Conservation (phyloP, 805 yeast species). For the Groenewaldozyma salmanticensis region DNA sequence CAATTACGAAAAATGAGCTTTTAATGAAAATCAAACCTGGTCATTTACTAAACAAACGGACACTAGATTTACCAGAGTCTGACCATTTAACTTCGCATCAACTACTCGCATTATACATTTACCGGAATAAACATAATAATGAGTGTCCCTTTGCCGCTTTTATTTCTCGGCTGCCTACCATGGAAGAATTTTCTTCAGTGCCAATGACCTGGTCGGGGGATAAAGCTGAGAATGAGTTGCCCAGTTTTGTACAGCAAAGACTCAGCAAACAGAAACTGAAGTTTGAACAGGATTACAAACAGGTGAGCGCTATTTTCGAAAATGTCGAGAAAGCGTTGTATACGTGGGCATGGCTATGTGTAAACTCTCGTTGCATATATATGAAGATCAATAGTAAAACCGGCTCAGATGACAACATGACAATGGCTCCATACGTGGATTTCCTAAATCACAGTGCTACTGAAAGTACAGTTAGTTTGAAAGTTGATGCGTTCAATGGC, state of each 20-base stretch:
- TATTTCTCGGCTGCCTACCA: slow-evolving; percentile 50
- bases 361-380: slow-evolving; percentile 86
- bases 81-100: slow-evolving; percentile 19
- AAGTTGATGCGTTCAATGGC: slow-evolving; percentile 34
- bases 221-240: slow-evolving; percentile 12
- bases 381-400: slow-evolving; percentile 42
- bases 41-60: slow-evolving; percentile 40
- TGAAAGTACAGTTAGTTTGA: slow-evolving; percentile 17
- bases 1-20: slow-evolving; percentile 33
- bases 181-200: slow-evolving; percentile 40
- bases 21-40: slow-evolving; percentile 50
- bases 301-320: slow-evolving; percentile 23
- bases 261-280: slow-evolving; percentile 15
- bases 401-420: slow-evolving; percentile 53
- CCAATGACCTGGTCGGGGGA: slow-evolving; percentile 55
- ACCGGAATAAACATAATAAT: slow-evolving; percentile 24
- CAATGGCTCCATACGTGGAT: slow-evolving; percentile 88
- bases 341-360: slow-evolving; percentile 74
- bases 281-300: slow-evolving; percentile 38
- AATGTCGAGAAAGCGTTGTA: slow-evolving; percentile 21
- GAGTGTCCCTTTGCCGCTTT: slow-evolving; percentile 55
- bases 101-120: slow-evolving; percentile 17
- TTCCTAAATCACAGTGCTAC: slow-evolving; percentile 62
- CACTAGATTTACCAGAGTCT: neutral
- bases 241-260: slow-evolving; percentile 12